Conservation (phyloP, 352 stramenopile species). For the Albugo candida region DNA sequence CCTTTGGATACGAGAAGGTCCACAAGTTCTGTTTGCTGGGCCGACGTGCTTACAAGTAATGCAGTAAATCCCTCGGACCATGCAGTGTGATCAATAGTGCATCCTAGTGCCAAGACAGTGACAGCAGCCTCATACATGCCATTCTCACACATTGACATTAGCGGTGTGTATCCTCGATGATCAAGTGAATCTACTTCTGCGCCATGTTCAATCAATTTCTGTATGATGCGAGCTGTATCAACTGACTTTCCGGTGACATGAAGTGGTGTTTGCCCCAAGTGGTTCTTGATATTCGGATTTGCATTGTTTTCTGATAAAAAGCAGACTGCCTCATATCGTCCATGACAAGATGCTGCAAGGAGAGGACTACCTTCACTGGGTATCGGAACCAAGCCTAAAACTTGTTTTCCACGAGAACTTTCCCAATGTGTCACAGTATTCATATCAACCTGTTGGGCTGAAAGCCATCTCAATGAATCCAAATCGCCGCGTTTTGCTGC, state of each 20-base stretch:
- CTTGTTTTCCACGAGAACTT: constrained; percentile 37
- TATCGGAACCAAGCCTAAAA: constrained; percentile 43
- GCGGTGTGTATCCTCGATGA: constrained; percentile 42
- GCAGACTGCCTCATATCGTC: constrained; percentile 38
- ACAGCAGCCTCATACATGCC: constrained; percentile 44
- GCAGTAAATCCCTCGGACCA: constrained; percentile 64
- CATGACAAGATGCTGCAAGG: constrained; percentile 36
- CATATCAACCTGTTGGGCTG: constrained; percentile 27
- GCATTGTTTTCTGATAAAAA: constrained; percentile 30
- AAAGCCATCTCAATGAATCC: constrained; percentile 39
- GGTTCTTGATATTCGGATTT: constrained; percentile 37
- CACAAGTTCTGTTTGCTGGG: constrained; percentile 24
- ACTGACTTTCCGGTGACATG: constrained; percentile 33
- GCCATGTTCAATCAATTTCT: constrained; percentile 28
- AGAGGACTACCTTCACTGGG: constrained; percentile 32
- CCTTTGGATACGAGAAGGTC: constrained; percentile 49
- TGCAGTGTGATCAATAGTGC: constrained; percentile 28
- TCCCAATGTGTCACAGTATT: constrained; percentile 58
- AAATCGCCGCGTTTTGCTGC: constrained; percentile 46
- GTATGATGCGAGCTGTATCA: constrained; percentile 45
- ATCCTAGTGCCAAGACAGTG: constrained; percentile 51
- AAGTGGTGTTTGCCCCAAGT: constrained; percentile 33
- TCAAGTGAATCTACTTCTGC: constrained; percentile 42
- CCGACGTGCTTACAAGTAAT: constrained; percentile 32
- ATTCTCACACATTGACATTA: constrained; percentile 51